Percentiles rank a stretch among this genome's conserved stretches.
Evolutionary conservation across 1,139 yeast species (phyloP).

Genomic region (Scheffersomyces lignicola): DNA sequence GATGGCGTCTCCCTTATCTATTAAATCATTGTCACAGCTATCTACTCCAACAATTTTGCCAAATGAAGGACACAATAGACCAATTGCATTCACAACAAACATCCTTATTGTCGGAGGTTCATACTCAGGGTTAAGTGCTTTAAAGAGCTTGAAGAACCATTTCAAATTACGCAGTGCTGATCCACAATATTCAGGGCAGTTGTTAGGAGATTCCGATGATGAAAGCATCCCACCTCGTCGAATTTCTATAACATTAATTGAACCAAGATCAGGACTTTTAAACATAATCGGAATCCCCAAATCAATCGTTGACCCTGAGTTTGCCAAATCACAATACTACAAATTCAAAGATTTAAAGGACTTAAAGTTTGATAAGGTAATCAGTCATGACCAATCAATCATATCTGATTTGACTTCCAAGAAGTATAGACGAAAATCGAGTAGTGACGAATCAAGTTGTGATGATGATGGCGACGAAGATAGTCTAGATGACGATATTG

Average conservation of each 20-base stretch:
- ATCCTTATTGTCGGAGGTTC: conserved; percentile 55
- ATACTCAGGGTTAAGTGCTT: conserved; percentile 48
- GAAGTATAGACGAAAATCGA: conserved; percentile 14
- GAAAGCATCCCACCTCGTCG: not conserved
- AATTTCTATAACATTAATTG: conserved; percentile 43
- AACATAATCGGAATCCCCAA: conserved; percentile 54
- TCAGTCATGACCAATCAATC: conserved; percentile 22
- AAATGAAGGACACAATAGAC: conserved; percentile 1
- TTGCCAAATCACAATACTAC: conserved; percentile 45
- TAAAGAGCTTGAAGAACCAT: conserved; percentile 35
- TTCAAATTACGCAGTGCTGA: conserved; percentile 12
- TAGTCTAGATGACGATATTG: conserved; percentile 1
- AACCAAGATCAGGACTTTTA: conserved; percentile 53
- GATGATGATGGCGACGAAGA: conserved; percentile 6
- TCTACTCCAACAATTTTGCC: conserved; percentile 11
- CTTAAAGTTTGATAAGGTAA: conserved; percentile 28
- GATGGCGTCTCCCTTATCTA: not conserved
- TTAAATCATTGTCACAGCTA: conserved; percentile 4
- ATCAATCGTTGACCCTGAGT: conserved; percentile 45
- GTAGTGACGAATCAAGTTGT: conserved; percentile 7
- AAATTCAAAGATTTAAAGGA: conserved; percentile 32
- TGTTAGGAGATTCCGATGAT: not conserved
- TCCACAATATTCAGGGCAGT: conserved; percentile 1
- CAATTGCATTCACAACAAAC: conserved; percentile 23
- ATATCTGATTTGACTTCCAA: conserved; percentile 12